Base-by-base conservation (phyloP, 2,329 filamentous ascomycete species). In the Pestalotiopsis sp. region DNA sequence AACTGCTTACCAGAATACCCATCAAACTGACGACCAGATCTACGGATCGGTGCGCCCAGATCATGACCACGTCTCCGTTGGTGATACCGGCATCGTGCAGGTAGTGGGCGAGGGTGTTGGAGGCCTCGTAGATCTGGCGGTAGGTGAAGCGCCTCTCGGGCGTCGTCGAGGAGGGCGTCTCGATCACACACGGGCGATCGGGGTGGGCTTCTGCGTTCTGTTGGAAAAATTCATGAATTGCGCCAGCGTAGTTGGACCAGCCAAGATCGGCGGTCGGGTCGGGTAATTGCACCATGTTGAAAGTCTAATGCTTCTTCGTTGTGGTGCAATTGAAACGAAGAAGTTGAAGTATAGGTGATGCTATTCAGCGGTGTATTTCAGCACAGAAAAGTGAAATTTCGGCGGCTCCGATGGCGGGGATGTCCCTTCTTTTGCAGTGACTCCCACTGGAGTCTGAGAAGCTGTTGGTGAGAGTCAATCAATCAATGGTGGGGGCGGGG, bases 61-160 rank as follows among this genome's bases (percentile, higher is more conserved):
- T 93, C 93, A 97, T 97, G 75, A 97, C 94, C 2, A 97, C 94
- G 77, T 98, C 94, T 9, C 94, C 94, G 73, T 90, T 85, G 69
- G 90, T 85, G 71, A 94, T 85, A 69, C 95, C 94, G 75, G 90
- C 86, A 65, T 91, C 85, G 67, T 92, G 87, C 23, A 98, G 86
- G 77, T 97, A 89, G 81, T 97, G 90, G 25, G 94, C 93, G 6
- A 98, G 80, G 20, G 89, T 85, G 78, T 97, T 97, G 38, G 93
- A 92, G 0, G 92, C 91, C 82, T 97, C 92, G 77, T 94, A 87
- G 77, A 98, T 97, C 76, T 97, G 93, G 72, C 85, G 85, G 80
- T 98, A 98, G 27, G 90, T 95, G 80, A 96, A 98, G 63, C 81
- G 82, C 71, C 93, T 86, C 77, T 90, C 84, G 7, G 90, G 85